Base-by-base conservation (phyloP, 371 early-diverging fungal genomes). In the Mucor indicus region DNA sequence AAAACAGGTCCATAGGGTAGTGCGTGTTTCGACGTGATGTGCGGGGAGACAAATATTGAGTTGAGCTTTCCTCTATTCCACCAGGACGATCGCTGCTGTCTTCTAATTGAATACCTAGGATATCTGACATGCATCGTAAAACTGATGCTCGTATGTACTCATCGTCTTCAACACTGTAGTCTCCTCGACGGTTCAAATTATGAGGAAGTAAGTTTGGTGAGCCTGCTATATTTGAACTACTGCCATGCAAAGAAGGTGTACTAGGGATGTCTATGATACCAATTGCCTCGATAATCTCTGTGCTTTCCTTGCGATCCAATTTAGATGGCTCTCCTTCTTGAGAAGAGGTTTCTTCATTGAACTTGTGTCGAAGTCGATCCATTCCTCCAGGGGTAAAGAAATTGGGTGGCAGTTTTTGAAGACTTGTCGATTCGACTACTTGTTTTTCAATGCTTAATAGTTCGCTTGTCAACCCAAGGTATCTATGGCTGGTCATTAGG, bases 401-500 rank as follows among this genome's bases (percentile, higher is more conserved):
- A 41, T 81, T 69, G 5, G 68, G 55, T n/a, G 80, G 77, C 16
- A 81, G 56, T 23, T 74, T 74, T 52, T 62, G 44, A 32, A 66
- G 33, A 40, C 84, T 86, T 8, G 83, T 79, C 19, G 85, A 81
- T 44, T 90, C 87, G 59, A 88, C 80, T 38, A 91, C 73, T 27
- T 72, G 59, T 38, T 84, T 81, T 56, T 96, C 95, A 40, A 94
- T 80, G 16, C 83, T 72, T 29, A 96, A 69, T 2, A 96, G 73
- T 48, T 95, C 95, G 41, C 88, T 83, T 16, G 90, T 86, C 40
- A 96, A 63, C 3, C 93, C 94, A 3, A 98, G 80, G 56, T 96
- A 98, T 27, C 88, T 83, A 61, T 92, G 86, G 48, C 96, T 84
- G 4, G 96, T 93, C 57, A 87, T 79, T 57, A 95, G 84, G 0